Evolutionary conservation across 1,139 yeast genomes (phyloP).

Genomic region (Hyphopichia pseudoburtonii): DNA sequence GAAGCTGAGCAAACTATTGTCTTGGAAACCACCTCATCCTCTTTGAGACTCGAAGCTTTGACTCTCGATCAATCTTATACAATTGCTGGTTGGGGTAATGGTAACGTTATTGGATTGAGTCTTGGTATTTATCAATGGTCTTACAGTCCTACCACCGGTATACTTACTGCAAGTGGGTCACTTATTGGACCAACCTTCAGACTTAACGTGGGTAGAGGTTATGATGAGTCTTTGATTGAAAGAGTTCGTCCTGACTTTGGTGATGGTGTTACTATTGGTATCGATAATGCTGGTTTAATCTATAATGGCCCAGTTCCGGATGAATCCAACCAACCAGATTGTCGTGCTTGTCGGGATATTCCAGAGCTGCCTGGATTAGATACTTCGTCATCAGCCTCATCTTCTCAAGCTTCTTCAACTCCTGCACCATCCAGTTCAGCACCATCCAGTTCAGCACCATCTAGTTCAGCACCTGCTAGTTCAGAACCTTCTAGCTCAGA

Average conservation of each 20-base stretch:
- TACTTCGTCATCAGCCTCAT: background rate
- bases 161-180: constrained; percentile 8
- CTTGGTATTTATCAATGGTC: constrained; percentile 7
- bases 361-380: background rate
- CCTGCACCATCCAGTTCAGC: background rate
- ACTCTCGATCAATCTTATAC: constrained; percentile 19
- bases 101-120: constrained; percentile 16
- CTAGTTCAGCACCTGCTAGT: constrained; percentile 7
- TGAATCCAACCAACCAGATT: background rate
- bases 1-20: constrained; percentile 11
- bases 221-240: constrained; percentile 8
- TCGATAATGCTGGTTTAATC: background rate
- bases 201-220: constrained; percentile 17
- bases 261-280: background rate
- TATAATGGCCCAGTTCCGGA: background rate
- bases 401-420: constrained; percentile 1
- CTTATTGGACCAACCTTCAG: constrained; percentile 8
- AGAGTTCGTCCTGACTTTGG: background rate
- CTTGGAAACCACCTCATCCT: constrained; percentile 8
- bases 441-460: background rate
- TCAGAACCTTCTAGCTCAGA: background rate
- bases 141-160: constrained; percentile 15
- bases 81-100: constrained; percentile 22
- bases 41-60: constrained; percentile 13
- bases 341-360: background rate